A percentile compares a stretch with the other conserved stretches of the same genome.
These are phyloP conservation scores for Roridomyces roridus DNA, from an alignment of 768 basidiomycete species.

Conservation along the genomic window DNA sequence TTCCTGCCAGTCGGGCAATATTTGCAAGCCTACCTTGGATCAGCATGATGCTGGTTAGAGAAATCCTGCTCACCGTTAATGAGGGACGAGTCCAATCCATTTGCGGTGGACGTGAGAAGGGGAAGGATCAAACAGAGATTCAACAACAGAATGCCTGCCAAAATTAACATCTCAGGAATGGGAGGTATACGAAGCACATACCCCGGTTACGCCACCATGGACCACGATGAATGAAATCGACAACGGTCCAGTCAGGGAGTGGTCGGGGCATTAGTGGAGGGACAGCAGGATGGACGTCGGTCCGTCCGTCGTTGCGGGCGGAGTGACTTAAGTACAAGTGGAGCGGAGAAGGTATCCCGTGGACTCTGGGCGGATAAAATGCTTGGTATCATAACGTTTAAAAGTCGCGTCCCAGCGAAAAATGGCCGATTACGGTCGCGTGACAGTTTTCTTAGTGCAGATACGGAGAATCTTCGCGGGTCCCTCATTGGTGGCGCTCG, in stretches of 20 bases:
- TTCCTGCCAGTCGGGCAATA: constrained; percentile 66
- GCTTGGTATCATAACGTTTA: not conserved
- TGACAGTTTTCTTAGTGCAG: constrained; percentile 7
- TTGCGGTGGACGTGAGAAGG: constrained; percentile 67
- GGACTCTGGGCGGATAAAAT: constrained; percentile 20
- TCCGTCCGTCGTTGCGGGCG: not conserved
- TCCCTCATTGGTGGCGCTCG: not conserved
- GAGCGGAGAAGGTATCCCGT: constrained; percentile 17
- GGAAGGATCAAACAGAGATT: constrained; percentile 67
- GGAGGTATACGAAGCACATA: constrained; percentile 24
- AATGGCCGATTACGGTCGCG: constrained; percentile 14
- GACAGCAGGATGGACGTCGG: constrained; percentile 5
- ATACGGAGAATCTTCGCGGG: constrained; percentile 21
- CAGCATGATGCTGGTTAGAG: constrained; percentile 9
- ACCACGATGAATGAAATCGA: constrained; percentile 64
- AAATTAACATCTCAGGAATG: not conserved
- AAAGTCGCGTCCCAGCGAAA: constrained; percentile 21
- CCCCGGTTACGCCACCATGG: constrained; percentile 69
- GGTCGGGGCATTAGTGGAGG: constrained; percentile 31
- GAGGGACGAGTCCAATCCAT: constrained; percentile 74
- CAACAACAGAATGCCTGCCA: constrained; percentile 58
- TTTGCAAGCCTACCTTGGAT: constrained; percentile 61
- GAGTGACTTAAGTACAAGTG: constrained; percentile 11
- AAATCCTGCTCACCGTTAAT: constrained; percentile 48
- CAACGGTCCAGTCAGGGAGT: constrained; percentile 57